phyloP scores from a whole-genome alignment of 2,329 filamentous ascomycete genomes.

The Bipolaris sorokiniana region DNA sequence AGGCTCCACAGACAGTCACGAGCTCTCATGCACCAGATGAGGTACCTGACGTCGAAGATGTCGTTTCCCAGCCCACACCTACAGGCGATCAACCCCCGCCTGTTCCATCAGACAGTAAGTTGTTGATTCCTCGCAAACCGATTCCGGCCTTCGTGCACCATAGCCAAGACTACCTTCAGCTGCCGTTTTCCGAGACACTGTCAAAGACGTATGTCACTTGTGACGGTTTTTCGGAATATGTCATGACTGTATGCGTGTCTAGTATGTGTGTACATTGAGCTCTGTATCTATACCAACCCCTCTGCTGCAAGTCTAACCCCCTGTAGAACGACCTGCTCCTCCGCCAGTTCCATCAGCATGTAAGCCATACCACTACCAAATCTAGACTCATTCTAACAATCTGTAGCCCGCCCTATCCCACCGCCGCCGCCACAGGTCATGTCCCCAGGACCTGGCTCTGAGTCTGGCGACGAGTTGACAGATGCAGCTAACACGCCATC shows the following conservation, averaged over 20 bases:
- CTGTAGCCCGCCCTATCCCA: conserved; percentile 64
- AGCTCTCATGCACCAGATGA: conserved; percentile 54
- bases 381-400: background rate
- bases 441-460: conserved; percentile 78
- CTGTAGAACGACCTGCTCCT: conserved; percentile 51
- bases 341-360: conserved; percentile 47
- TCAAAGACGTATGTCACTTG: conserved; percentile 43
- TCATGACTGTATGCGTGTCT: conserved; percentile 48
- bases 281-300: background rate
- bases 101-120: conserved; percentile 60
- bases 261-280: conserved; percentile 41
- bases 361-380: conserved; percentile 23
- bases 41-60: conserved; percentile 63
- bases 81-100: conserved; percentile 51
- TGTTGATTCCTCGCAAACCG: conserved; percentile 48
- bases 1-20: conserved; percentile 51
- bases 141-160: conserved; percentile 26
- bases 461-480: conserved; percentile 82
- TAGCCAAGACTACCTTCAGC: conserved; percentile 31
- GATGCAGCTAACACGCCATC: conserved; percentile 42
- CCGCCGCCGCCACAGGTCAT: conserved; percentile 61
- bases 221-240: conserved; percentile 45
- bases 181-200: conserved; percentile 36
- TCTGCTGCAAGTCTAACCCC: conserved; percentile 21
- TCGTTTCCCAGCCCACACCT: conserved; percentile 51